Conservation (phyloP, 192 early-diverging fungal genomes). For the Haplosporangium gracile region DNA sequence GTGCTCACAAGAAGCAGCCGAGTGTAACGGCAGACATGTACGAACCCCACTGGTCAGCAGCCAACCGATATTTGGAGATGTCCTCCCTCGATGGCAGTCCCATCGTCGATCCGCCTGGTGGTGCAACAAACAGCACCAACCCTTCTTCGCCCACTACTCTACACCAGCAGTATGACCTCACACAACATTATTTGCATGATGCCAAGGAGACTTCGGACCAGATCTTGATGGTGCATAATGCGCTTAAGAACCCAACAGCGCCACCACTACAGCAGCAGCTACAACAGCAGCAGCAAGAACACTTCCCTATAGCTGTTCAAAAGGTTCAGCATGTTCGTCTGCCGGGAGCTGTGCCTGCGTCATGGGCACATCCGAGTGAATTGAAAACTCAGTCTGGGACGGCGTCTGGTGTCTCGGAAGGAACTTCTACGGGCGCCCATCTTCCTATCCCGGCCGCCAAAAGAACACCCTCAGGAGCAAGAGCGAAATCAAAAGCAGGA, state of each 20-base stretch:
- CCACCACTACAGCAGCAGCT: neutral
- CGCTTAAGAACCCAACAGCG: neutral
- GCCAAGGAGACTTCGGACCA: neutral
- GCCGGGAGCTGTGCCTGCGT: neutral
- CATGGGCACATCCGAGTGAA: slow-evolving; percentile 2
- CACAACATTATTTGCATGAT: neutral
- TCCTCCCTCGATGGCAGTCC: neutral
- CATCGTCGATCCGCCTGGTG: neutral
- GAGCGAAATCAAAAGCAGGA: neutral
- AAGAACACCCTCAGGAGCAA: neutral
- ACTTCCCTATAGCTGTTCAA: neutral
- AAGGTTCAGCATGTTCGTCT: neutral
- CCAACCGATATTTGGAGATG: slow-evolving; percentile 36
- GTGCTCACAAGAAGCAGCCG: slow-evolving; percentile 14
- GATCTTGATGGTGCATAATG: slow-evolving; percentile 3
- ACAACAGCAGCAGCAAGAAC: neutral
- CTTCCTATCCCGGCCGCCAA: neutral
- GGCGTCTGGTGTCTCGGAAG: neutral
- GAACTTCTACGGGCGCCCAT: neutral
- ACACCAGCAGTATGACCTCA: neutral
- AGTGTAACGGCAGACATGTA: slow-evolving; percentile 46
- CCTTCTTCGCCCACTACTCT: neutral
- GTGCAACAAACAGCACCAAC: slow-evolving; percentile 2
- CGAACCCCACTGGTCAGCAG: slow-evolving; percentile 47
- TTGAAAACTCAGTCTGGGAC: neutral